Base-by-base conservation (phyloP, 257 asterid species). In the Solanum tarapatanum region DNA sequence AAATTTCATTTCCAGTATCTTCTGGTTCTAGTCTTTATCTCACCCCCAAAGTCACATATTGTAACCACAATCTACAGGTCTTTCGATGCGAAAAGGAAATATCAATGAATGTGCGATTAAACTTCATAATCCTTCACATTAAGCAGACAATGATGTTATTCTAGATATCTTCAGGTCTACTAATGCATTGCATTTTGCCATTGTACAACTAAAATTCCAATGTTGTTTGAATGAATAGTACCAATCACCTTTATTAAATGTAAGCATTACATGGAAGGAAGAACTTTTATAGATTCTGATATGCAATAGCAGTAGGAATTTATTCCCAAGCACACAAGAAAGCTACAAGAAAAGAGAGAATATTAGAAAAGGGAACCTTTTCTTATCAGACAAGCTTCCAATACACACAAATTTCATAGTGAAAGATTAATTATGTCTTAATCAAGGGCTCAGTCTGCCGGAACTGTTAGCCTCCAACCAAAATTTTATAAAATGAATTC, bases 271-370 rank as follows among this genome's bases (percentile, higher is more conserved):
- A 85, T 3, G 48, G 51, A 62, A 87, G 72, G 85, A 85, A 86
- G 28, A 36, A 90, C 90, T 88, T 93, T 90, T 85, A 73, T 79
- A 88, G 95, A 94, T 91, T 88, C 93, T 89, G 94, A 91, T 86
- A 89, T 92, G 94, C 93, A 89, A 89, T 69, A 86, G 89, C 74
- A 90, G 86, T 28, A 87, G 91, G 97, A 93, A 94, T 91, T 91
- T 93, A 92, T 95, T 95, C 98, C 91, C 91, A 92, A 90, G 94
- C 89, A 88, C 90, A 89, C 90, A 88, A 90, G 92, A 91, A 91
- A 86, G 88, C 41, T 72, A 86, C 88, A 86, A 75, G 48, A 72
- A 88, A 86, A 48, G 82, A 88, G 89, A 89, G 90, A 91, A 92
- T 89, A 89, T 79, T 84, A 89, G 86, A 89, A 91, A 88, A 92